Base-by-base conservation (phyloP, 768 basidiomycete species). In the Rhodosporidiobolus sp. region DNA sequence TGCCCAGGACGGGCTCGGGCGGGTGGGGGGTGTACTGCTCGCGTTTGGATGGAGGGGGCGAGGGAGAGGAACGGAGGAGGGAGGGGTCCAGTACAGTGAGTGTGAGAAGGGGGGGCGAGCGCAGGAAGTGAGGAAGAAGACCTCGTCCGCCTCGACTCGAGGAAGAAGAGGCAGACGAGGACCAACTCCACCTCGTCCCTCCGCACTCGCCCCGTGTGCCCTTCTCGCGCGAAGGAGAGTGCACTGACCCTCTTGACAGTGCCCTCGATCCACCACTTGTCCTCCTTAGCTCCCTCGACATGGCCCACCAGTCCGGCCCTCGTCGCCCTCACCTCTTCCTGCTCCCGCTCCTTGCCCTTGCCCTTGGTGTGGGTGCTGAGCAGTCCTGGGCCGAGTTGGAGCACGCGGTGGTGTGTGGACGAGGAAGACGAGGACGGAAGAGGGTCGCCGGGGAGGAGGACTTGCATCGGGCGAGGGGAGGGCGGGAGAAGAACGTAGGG, bases 211-310 rank as follows among this genome's bases (percentile, higher is more conserved):
- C 58, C 9, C 32, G 26, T 14, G 1, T 10, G 1, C 28, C 68
- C 28, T 32, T 52, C n/a, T 11, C 26, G 8, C 3, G 7, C 1
- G 48, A 16, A 50, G 32, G n/a, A 17, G 9, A 22, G 7, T 4
- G 20, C 22, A 86, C 91, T 79, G 77, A 95, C 94, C 78, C 94
- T 88, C 78, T 88, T 85, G 52, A 90, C 87, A 78, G 90, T 91
- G 68, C 86, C 85, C 77, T 98, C 94, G 16, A 97, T 85, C 92
- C 92, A 97, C 86, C 90, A 90, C 80, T 87, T 88, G 77, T 87
- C 88, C 55, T 43, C 56, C 22, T 55, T 65, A 20, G 30, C 55
- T n/a, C 49, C 35, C 46, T 52, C 24, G 38, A 61, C 22, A 8
- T 57, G 60, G 10, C 70, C 70, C 19, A 72, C 35, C 35, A 72